phyloP scores from a whole-genome alignment of 140 eudicot species.

The Senecio squalidus region DNA sequence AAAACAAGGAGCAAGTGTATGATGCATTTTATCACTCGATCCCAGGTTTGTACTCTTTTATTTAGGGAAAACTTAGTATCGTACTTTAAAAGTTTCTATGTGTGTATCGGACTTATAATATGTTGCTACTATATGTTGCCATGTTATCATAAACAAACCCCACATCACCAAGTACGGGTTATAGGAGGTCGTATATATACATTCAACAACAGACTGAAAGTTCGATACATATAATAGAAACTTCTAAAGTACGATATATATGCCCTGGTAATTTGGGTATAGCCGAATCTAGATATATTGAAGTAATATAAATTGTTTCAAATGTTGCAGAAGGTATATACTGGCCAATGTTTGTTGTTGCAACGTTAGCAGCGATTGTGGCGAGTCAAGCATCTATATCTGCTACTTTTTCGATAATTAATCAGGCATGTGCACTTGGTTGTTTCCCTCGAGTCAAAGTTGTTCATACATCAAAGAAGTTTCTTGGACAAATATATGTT shows the following conservation, averaged over 20 bases:
- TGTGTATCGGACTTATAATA: too few relatives aligned
- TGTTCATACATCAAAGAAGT: slow-evolving; percentile 61
- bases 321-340: slow-evolving; percentile 47
- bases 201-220: too few relatives aligned
- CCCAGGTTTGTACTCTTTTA: slow-evolving; percentile 44
- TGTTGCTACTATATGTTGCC: too few relatives aligned
- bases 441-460: slow-evolving; percentile 80
- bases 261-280: too few relatives aligned
- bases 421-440: slow-evolving; percentile 68
- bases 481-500: slow-evolving; percentile 65
- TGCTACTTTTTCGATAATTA: slow-evolving; percentile 72
- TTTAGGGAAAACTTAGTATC: too few relatives aligned
- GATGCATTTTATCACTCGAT: slow-evolving; percentile 90
- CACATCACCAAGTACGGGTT: too few relatives aligned
- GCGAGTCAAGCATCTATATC: slow-evolving; percentile 81
- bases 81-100: too few relatives aligned
- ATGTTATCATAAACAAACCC: too few relatives aligned
- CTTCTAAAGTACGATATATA: too few relatives aligned
- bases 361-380: slow-evolving; percentile 64
- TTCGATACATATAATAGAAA: too few relatives aligned
- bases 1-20: slow-evolving; percentile 55
- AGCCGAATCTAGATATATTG: slow-evolving; percentile 5
- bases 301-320: slow-evolving; percentile 2
- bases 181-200: too few relatives aligned
- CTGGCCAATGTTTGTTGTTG: slow-evolving; percentile 51